phyloP scores from a whole-genome alignment of 164 flowering plant genomes.

The Kingdonia uniflora region DNA sequence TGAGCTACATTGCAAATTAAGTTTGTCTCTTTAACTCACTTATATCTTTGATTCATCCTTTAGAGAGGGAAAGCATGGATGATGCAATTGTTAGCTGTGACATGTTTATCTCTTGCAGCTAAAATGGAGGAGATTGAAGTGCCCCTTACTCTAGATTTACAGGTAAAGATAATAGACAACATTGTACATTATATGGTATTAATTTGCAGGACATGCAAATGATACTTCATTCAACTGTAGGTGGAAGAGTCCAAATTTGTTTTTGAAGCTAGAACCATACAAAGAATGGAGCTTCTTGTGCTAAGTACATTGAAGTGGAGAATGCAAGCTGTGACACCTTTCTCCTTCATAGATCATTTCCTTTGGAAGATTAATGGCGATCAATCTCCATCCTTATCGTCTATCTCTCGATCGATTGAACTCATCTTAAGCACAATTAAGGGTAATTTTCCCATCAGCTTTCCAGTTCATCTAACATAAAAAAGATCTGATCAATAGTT shows the following conservation, averaged over 20 bases:
- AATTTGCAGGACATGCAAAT: slow-evolving; percentile 8
- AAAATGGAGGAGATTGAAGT: slow-evolving; percentile 81
- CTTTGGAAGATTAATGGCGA: slow-evolving; percentile 37
- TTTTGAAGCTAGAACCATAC: slow-evolving; percentile 69
- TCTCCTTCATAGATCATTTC: slow-evolving; percentile 60
- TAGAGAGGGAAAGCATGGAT: slow-evolving; percentile 70
- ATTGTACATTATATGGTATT: slow-evolving; percentile 3
- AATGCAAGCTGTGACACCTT: slow-evolving; percentile 73
- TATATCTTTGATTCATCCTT: not conserved
- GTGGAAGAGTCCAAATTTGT: slow-evolving; percentile 52
- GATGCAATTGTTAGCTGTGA: slow-evolving; percentile 67
- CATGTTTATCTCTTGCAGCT: slow-evolving; percentile 80
- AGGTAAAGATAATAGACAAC: slow-evolving; percentile 31
- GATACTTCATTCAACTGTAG: slow-evolving; percentile 19
- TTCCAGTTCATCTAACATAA: not conserved
- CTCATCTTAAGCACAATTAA: slow-evolving; percentile 32
- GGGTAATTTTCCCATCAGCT: slow-evolving; percentile 21
- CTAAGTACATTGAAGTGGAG: slow-evolving; percentile 72
- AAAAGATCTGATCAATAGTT: slow-evolving; percentile 12
- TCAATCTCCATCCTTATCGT: slow-evolving; percentile 16
- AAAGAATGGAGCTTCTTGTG: slow-evolving; percentile 87
- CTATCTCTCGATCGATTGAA: slow-evolving; percentile 28
- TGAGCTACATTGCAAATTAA: too few relatives aligned
- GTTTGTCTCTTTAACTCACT: too few relatives aligned
- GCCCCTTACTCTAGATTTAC: slow-evolving; percentile 60